phyloP scores from a whole-genome alignment of 768 basidiomycete species.

The Phlebiopsis flavidoalba region DNA sequence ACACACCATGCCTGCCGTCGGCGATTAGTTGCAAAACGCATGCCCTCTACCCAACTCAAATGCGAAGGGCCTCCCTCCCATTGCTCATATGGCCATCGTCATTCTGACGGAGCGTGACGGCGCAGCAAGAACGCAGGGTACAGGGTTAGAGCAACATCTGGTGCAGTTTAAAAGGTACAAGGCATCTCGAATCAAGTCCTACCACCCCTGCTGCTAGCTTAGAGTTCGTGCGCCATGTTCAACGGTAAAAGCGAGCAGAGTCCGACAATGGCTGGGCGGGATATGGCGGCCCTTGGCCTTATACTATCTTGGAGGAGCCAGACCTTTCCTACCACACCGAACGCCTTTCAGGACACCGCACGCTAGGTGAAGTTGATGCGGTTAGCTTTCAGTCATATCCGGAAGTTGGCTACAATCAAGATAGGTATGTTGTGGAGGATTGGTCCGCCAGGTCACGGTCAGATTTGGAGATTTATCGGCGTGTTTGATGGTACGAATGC shows the following conservation, averaged over 20 bases:
- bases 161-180: background rate
- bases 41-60: background rate
- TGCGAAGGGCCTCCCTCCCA: background rate
- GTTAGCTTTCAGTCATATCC: slow-evolving; percentile 39
- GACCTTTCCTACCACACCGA: slow-evolving; percentile 31
- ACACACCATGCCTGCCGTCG: background rate
- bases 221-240: background rate
- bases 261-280: slow-evolving; percentile 11
- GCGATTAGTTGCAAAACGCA: background rate
- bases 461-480: slow-evolving; percentile 35
- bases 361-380: slow-evolving; percentile 28
- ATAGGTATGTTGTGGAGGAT: slow-evolving; percentile 34
- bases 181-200: background rate
- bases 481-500: slow-evolving; percentile 35
- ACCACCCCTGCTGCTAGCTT: background rate
- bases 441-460: slow-evolving; percentile 34
- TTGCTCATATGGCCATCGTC: no score
- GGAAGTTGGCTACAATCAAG: slow-evolving; percentile 26
- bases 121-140: background rate
- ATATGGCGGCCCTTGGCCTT: slow-evolving; percentile 17
- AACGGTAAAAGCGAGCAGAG: slow-evolving; percentile 5
- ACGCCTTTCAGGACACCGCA: slow-evolving; percentile 34
- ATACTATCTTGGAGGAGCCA: slow-evolving; percentile 35
- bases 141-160: background rate
- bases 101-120: no score